Evolutionary conservation across 495 filamentous ascomycete species (phyloP), one percentile per base, ranked within the genome.

Genomic region (Aspergillus diversus): DNA sequence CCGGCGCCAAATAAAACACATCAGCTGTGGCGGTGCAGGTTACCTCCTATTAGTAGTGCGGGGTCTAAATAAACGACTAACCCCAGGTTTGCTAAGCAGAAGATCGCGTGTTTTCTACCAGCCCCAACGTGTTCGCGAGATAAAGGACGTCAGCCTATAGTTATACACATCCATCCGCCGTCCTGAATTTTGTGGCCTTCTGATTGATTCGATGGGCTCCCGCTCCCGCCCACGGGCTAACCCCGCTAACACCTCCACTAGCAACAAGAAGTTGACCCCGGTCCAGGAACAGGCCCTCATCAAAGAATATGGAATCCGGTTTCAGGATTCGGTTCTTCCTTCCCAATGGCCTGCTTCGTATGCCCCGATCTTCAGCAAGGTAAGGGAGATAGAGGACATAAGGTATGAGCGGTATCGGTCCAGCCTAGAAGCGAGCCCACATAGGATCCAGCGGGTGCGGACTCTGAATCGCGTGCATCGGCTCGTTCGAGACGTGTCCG

Each of bases 361-460:
- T 21, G n/a, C 46, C n/a, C 46, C 46, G 16, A 48, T 48, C 2
- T 48, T 48, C 16, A 12, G 7, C 46, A 48, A 48, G 16, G n/a
- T 48, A 7, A 12, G 46, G 46, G 46, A 48, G 46, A 48, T 48
- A 13, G 46, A 48, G 16, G 16, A 16, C 46, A 16, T 48, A 48
- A 48, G 16, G 6, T 48, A 48, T 48, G 46, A 48, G 12, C 6
- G n/a, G 46, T 48, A 48, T 48, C 46, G 46, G 6, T 12, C 16
- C 11, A 21, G 46, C n/a, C 7, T 48, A n/a, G 46, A 16, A 15
- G 16, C 46, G 6, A 13, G 46, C 46, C 11, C 46, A 16, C 46
- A 48, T 48, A 48, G 46, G 46, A 21, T 48, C n/a, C 46, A 48
- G 46, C 46, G 46, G n/a, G 46, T 48, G 46, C 46, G 46, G 12